Evolutionary conservation across 371 early-diverging fungal species (phyloP), one percentile per base, ranked within the genome.

Genomic region (Mucor mucedo): DNA sequence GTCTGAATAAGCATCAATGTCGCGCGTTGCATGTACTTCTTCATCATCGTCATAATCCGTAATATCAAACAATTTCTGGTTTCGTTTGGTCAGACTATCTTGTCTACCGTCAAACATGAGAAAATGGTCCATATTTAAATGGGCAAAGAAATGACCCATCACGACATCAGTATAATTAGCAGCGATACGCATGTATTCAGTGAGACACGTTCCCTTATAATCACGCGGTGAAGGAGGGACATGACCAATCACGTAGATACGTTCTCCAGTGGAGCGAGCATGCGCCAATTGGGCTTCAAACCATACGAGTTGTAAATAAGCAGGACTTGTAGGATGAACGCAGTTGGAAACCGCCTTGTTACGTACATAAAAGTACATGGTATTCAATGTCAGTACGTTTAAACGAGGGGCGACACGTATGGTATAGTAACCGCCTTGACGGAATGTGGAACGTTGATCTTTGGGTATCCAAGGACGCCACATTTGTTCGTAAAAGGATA

Each of bases 111-210:
- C 80, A 42, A 88, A 75, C 55, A 89, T 78, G 27, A 85, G 69
- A 61, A 92, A 90, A 58, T 89, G 86, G 64, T 94, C 94, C 76
- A 88, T 87, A 73, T 94, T 94, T 66, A 88, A 83, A 76, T 94
- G 94, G 4, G 93, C 94, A 68, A 79, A 92, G 57, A 92, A 77
- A 72, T 92, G 91, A 16, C 90, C 89, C 30, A 83, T 72, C 50
- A 94, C 86, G 1, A 84, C 75, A 57, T 91, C 86, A 66, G 82
- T 69, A 72, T 79, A 85, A 41, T 73, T 68, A 4, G 84, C 71
- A 13, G 91, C 77, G 39, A 91, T 77, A 48, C 76, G 75, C 27
- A 84, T 69, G 63, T 91, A 94, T 10, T 72, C 77, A 9, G 67
- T 68, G 60, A 85, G 80, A 63, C 94, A 94, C 5, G 83, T 71